Conservation (phyloP, 2,329 filamentous ascomycete species). For the Thelonectria olida region DNA sequence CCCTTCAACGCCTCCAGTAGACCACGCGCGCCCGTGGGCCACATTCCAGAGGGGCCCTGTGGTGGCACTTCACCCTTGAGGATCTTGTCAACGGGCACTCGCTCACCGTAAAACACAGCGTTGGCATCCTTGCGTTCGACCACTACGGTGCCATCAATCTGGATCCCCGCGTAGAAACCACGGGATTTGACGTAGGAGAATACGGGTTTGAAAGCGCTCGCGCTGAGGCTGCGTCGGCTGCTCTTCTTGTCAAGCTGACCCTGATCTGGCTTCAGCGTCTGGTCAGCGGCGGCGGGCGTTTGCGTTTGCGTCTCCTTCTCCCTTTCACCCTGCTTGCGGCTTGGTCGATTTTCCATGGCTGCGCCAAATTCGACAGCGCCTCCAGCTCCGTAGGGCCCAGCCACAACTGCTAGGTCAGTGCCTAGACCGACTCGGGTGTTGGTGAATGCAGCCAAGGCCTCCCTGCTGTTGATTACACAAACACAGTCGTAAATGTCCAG, state of each 20-base stretch:
- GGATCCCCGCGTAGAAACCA: slow-evolving; percentile 87
- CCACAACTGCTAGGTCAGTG: slow-evolving; percentile 79
- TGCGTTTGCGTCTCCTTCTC: slow-evolving; percentile 46
- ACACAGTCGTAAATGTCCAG: slow-evolving; percentile 92
- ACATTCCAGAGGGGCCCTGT: slow-evolving; percentile 39
- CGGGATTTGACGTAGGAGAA: slow-evolving; percentile 84
- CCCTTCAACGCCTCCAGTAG: slow-evolving; percentile 44
- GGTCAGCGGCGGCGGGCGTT: slow-evolving; percentile 20
- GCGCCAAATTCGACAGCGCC: slow-evolving; percentile 71
- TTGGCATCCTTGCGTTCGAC: slow-evolving; percentile 91
- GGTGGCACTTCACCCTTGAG: slow-evolving; percentile 52
- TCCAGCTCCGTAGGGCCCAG: slow-evolving; percentile 75
- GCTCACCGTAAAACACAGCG: slow-evolving; percentile 82
- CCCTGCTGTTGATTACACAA: slow-evolving; percentile 81
- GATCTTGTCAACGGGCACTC: slow-evolving; percentile 56
- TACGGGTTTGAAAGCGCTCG: slow-evolving; percentile 51
- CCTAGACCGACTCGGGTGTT: slow-evolving; percentile 79
- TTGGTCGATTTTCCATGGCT: slow-evolving; percentile 36
- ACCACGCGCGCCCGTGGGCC: slow-evolving; percentile 44
- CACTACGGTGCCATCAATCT: slow-evolving; percentile 86
- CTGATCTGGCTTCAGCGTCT: slow-evolving; percentile 38
- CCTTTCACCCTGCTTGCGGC: slow-evolving; percentile 51
- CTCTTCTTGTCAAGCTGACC: slow-evolving; percentile 33
- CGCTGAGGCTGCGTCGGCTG: slow-evolving; percentile 43
- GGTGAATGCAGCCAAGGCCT: slow-evolving; percentile 81